phyloP scores from a whole-genome alignment of 257 asterid species.

The Jacaranda mimosifolia region DNA sequence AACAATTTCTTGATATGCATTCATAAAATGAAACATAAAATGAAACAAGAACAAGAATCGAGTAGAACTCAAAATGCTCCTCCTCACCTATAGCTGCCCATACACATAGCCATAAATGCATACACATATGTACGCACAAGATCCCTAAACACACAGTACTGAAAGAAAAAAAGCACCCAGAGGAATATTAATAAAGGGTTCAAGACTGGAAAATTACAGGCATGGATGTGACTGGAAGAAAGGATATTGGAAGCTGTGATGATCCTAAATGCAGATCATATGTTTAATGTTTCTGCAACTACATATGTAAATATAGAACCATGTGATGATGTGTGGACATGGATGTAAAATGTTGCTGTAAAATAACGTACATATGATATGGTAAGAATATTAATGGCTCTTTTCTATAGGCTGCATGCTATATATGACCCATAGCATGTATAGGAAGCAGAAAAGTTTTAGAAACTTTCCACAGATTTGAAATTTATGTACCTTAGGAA shows the following conservation, averaged over 20 bases:
- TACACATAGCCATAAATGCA: background rate
- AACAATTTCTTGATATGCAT: no score
- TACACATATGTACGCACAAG: background rate
- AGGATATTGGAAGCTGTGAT: conserved; percentile 7
- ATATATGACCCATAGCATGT: conserved; percentile 39
- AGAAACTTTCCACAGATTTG: conserved; percentile 41
- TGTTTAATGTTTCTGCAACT: conserved; percentile 32
- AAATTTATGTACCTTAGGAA: conserved; percentile 37
- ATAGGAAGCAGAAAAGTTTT: conserved; percentile 23
- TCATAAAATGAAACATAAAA: no score
- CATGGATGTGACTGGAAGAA: conserved; percentile 30
- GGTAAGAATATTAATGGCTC: conserved; percentile 32
- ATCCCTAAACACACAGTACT: background rate
- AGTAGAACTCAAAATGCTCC: no score
- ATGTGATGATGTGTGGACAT: conserved; percentile 9
- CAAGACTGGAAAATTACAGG: conserved; percentile 19
- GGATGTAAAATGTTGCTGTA: background rate
- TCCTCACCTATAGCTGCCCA: no score
- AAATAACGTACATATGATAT: conserved; percentile 15
- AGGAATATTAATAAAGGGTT: background rate
- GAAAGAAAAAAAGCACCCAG: conserved; percentile 7
- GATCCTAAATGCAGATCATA: conserved; percentile 27
- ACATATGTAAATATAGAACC: background rate
- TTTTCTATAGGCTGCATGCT: conserved; percentile 26
- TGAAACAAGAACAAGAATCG: no score